Evolutionary conservation across 2,329 filamentous ascomycete genomes (phyloP).

Genomic region (Cryphonectria radicalis): DNA sequence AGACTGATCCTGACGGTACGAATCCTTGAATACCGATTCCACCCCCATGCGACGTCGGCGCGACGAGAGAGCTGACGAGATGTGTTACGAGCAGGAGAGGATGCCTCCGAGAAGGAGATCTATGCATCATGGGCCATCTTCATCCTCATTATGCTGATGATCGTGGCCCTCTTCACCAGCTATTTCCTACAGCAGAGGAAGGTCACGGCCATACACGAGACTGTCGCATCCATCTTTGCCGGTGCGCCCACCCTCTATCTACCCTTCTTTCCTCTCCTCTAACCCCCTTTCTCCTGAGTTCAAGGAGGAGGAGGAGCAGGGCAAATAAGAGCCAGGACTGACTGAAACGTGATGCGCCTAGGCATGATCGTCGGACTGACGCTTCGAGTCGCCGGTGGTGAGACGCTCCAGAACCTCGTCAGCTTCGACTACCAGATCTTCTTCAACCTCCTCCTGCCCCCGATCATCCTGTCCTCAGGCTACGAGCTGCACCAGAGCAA

Average conservation of each 20-base stretch:
- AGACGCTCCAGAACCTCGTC: slow-evolving; percentile 86
- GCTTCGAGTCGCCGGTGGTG: slow-evolving; percentile 78
- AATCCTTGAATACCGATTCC: neutral
- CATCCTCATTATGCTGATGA: slow-evolving; percentile 93
- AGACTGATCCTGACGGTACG: slow-evolving; percentile 53
- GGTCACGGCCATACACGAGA: slow-evolving; percentile 97
- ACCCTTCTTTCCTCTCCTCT: neutral
- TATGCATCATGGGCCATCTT: slow-evolving; percentile 96
- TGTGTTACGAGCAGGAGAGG: slow-evolving; percentile 58
- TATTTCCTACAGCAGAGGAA: slow-evolving; percentile 96
- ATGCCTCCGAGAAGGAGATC: slow-evolving; percentile 90
- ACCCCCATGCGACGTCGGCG: neutral
- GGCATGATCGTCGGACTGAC: slow-evolving; percentile 95
- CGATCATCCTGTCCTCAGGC: slow-evolving; percentile 95
- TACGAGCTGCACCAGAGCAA: slow-evolving; percentile 98
- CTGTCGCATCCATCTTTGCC: slow-evolving; percentile 96
- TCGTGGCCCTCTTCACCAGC: slow-evolving; percentile 93
- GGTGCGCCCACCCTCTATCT: slow-evolving; percentile 54
- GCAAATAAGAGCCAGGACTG: neutral
- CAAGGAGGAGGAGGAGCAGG: slow-evolving; percentile 2
- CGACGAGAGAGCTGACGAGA: slow-evolving; percentile 29
- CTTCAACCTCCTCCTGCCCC: slow-evolving; percentile 97
- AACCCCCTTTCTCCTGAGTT: neutral
- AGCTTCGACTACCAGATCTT: slow-evolving; percentile 99
- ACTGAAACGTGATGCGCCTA: slow-evolving; percentile 41